Base-by-base conservation (phyloP, 495 filamentous ascomycete species). In the Aspergillus hancockii region DNA sequence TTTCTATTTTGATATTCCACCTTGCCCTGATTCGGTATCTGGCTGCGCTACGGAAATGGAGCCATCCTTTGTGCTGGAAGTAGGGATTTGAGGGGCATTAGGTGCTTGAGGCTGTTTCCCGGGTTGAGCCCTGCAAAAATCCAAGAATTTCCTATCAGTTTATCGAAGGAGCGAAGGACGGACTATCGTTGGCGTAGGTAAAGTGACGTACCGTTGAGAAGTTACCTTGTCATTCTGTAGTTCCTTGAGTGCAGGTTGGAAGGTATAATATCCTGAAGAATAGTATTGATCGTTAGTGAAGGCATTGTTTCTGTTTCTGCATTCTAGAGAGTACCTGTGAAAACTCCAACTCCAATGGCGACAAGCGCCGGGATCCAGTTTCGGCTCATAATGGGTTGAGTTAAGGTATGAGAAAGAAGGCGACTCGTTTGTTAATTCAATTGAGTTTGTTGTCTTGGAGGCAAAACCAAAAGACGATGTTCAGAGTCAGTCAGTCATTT, bases 321-420 rank as follows among this genome's bases (percentile, higher is more conserved):
- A 46, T 40, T 47, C 13, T 19, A 38, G 4, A 22, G n/a, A 57
- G 6, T 71, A 75, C 77, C 75, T 36, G 74, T 71, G 52, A 69
- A 73, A 30, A 80, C 64, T 23, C 77, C 77, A 32, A 75, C 63
- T 36, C 67, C 75, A 51, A 80, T 74, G 13, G 75, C 71, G n/a
- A 78, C 49, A 13, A 66, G 60, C 0, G 66, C 75, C 19, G 77
- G 74, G 41, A 78, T 31, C 19, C 74, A 71, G 61, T 75, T 75
- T 52, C 75, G 75, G 70, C 74, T 72, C 75, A 78, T 78, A 32
- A 43, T 66, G 60, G 25, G 54, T 34, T 32, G 31, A 22, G 18
- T 16, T 38, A 16, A 21, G 31, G 28, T 30, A 32, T 30, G 19
- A 14, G 8, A 16, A 57, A 34, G 23, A 52, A 12, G 22, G 21